Base-by-base conservation (phyloP, 2,329 filamentous ascomycete species). In the Neonectria ditissima region DNA sequence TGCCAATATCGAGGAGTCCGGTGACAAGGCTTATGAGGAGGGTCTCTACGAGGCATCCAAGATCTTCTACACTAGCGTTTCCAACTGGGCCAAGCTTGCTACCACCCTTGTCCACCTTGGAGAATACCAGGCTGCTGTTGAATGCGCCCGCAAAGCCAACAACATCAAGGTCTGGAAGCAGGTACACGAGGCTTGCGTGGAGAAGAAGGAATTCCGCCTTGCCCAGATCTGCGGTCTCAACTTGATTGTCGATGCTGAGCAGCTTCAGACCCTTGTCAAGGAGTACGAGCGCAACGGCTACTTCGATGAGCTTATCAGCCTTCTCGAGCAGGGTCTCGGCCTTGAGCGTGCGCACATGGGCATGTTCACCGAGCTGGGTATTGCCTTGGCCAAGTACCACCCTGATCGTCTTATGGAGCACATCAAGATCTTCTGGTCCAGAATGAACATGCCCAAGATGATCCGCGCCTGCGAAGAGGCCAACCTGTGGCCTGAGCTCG, bases 91-190 rank as follows among this genome's bases (percentile, higher is more conserved):
- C 59, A 99, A 99, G 85, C 90, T 99, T 74, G 94, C 96, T 14
- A 98, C 96, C 11, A 99, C 96, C 11, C 88, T 98, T 65, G 96
- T 99, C n/a, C 94, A 98, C 79, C 89, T 99, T 7, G 92, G 91
- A 69, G 96, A 99, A 73, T 98, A 99, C 83, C 97, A 99, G 81
- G 93, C 93, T 72, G 96, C 96, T 48, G 96, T 99, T 44, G 96
- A 99, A 79, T 97, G 94, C 75, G 96, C 97, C 26, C 92, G 96
- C 78, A 98, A 99, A 83, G 96, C 96, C 74, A 99, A 98, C 86
- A 98, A 93, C 80, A 94, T 97, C 81, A 97, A 97, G 84, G 96
- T 99, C 55, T 99, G 96, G 96, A 97, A 96, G 82, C 93, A 99
- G 81, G 96, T 99, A 71, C 97, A 98, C 81, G 92, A 93, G 76